Evolutionary conservation across 2,329 filamentous ascomycete genomes (phyloP).

Genomic region (Elsinoe fawcettii): DNA sequence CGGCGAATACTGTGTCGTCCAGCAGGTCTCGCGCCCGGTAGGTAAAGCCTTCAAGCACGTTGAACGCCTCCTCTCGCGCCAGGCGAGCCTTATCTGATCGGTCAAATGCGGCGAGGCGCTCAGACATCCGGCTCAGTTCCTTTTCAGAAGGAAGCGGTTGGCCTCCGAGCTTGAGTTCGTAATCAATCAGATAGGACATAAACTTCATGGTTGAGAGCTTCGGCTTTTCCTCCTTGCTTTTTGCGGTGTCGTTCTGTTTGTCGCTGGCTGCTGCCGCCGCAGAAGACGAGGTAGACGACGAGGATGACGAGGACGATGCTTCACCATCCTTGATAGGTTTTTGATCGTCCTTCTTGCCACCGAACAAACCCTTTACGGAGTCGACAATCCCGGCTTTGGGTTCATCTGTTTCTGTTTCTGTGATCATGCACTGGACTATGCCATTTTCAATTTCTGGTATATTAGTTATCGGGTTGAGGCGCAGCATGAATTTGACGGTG

Average conservation of each 20-base stretch:
- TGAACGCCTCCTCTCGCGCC: constrained; percentile 76
- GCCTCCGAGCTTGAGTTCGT: constrained; percentile 38
- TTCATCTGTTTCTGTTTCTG: constrained; percentile 40
- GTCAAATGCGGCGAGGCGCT: constrained; percentile 71
- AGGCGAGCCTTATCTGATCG: constrained; percentile 70
- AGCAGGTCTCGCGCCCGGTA: constrained; percentile 82
- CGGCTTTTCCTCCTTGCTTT: constrained; percentile 31
- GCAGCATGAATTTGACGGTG: constrained; percentile 68
- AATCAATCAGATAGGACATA: too few species aligned
- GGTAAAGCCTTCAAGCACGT: constrained; percentile 87
- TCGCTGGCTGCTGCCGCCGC: constrained; percentile 38
- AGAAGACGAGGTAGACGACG: constrained; percentile 33
- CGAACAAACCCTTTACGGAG: constrained; percentile 92
- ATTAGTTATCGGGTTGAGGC: constrained; percentile 64
- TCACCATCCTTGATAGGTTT: constrained; percentile 53
- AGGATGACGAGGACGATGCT: constrained; percentile 35
- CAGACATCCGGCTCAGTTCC: constrained; percentile 53
- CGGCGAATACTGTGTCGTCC: constrained; percentile 65
- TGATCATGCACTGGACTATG: constrained; percentile 77
- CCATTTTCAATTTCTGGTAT: constrained; percentile 70
- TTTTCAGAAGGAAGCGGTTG: constrained; percentile 53
- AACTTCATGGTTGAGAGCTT: too few species aligned
- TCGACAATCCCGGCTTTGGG: constrained; percentile 77
- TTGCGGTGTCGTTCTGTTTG: constrained; percentile 25
- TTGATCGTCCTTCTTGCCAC: constrained; percentile 81